phyloP scores from a whole-genome alignment of 139 green algal species.

The Mesostigma viride region DNA sequence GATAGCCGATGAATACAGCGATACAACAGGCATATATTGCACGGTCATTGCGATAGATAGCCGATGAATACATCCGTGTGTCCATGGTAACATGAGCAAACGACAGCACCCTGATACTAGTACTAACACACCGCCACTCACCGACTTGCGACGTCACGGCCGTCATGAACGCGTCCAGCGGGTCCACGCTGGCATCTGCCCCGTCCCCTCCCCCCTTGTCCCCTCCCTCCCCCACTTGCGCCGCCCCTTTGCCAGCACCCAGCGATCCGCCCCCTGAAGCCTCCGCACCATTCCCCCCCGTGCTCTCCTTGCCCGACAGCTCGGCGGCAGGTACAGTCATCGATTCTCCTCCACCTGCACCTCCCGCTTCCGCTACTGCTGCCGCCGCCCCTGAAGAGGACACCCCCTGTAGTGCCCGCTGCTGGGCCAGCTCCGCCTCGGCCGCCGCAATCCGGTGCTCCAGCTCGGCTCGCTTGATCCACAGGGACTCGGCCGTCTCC shows the following conservation, averaged over 20 bases:
- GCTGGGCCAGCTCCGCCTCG: neutral
- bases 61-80: too few species aligned
- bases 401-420: neutral
- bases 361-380: neutral
- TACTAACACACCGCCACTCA: too few species aligned
- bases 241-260: too few species aligned
- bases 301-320: too few species aligned
- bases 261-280: too few species aligned
- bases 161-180: slow-evolving; percentile 34
- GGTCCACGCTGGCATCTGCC: slow-evolving; percentile 7
- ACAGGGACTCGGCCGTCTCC: slow-evolving; percentile 30
- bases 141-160: slow-evolving; percentile 21
- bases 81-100: too few species aligned
- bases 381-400: neutral
- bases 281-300: too few species aligned
- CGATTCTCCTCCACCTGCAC: slow-evolving; percentile 1
- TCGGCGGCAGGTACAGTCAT: too few species aligned
- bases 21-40: too few species aligned
- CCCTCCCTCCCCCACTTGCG: neutral
- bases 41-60: too few species aligned
- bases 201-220: neutral
- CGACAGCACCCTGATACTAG: too few species aligned
- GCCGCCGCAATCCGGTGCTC: neutral
- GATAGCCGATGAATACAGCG: too few species aligned
- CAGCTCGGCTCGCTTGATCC: slow-evolving; percentile 18